Evolutionary conservation across 1,139 yeast genomes (phyloP).

Genomic region (Suhomyces anneliseae): DNA sequence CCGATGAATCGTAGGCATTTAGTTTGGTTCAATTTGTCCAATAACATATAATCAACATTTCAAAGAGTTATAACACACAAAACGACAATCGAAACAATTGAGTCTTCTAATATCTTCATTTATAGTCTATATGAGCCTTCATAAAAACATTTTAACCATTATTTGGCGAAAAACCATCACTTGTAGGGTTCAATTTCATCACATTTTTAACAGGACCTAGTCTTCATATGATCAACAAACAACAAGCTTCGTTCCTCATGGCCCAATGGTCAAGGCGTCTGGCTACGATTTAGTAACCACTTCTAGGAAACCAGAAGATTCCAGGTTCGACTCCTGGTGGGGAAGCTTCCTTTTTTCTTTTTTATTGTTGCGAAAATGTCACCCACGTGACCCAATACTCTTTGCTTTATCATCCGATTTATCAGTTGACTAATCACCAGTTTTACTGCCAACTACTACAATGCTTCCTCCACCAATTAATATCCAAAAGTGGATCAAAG

Average conservation of each 20-base stretch:
- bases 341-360: slow-evolving; percentile 60
- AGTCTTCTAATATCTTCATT: too few relatives aligned
- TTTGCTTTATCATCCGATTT: slow-evolving; percentile 1
- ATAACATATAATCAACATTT: too few relatives aligned
- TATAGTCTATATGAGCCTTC: too few relatives aligned
- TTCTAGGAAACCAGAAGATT: slow-evolving; percentile 74
- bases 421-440: not conserved
- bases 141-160: too few relatives aligned
- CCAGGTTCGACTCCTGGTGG: slow-evolving; percentile 97
- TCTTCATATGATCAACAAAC: not conserved
- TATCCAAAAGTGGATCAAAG: slow-evolving; percentile 76
- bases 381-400: not conserved
- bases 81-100: too few relatives aligned
- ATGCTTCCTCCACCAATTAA: slow-evolving; percentile 75
- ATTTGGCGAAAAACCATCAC: not conserved
- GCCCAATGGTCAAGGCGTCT: slow-evolving; percentile 61
- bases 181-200: not conserved
- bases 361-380: slow-evolving; percentile 16
- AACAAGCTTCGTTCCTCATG: slow-evolving; percentile 52
- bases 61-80: too few relatives aligned
- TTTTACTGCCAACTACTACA: not conserved
- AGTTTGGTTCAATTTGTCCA: too few relatives aligned
- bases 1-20: too few relatives aligned
- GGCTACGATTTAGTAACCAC: slow-evolving; percentile 53
- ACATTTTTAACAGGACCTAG: too few relatives aligned